These are phyloP conservation scores for Barnettozyma pratensis DNA, from an alignment of 805 yeast species.

Conservation along the genomic window DNA sequence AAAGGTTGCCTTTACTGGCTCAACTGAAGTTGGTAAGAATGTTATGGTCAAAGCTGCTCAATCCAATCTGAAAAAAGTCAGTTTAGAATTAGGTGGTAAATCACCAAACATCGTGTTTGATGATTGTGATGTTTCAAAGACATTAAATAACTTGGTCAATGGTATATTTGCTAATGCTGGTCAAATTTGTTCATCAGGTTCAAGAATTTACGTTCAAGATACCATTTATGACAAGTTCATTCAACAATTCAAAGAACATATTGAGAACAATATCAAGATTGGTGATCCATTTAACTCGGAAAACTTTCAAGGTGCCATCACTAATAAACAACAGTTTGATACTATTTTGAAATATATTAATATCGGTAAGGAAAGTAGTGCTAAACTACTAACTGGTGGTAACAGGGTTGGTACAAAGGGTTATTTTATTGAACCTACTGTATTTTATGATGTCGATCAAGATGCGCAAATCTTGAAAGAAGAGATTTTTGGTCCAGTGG, in stretches of 20 bases:
- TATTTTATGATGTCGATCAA: constrained; percentile 62
- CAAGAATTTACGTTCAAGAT: constrained; percentile 71
- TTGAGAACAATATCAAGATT: constrained; percentile 50
- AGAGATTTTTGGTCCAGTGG: constrained; percentile 80
- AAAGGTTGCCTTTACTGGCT: constrained; percentile 79
- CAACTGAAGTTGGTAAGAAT: constrained; percentile 67
- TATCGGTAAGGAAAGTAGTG: constrained; percentile 62
- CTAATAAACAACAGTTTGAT: constrained; percentile 61
- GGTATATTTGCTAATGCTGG: constrained; percentile 80
- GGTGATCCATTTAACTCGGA: constrained; percentile 70
- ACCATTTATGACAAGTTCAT: constrained; percentile 60
- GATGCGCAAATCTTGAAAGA: constrained; percentile 59
- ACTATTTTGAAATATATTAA: constrained; percentile 65
- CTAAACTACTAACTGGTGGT: constrained; percentile 68
- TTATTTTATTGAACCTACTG: constrained; percentile 67
- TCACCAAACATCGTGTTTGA: constrained; percentile 70
- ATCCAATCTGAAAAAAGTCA: constrained; percentile 68
- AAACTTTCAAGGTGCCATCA: constrained; percentile 74
- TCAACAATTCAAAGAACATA: constrained; percentile 50
- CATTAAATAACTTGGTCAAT: constrained; percentile 43
- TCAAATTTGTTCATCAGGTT: constrained; percentile 79
- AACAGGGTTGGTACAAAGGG: constrained; percentile 59
- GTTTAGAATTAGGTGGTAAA: constrained; percentile 80
- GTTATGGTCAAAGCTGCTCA: constrained; percentile 67
- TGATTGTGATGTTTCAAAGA: constrained; percentile 54